Percentiles rank a stretch among this genome's conserved stretches.
Conservation (phyloP, 2,329 filamentous ascomycete genomes). For the Hymenoscyphus scutula region DNA sequence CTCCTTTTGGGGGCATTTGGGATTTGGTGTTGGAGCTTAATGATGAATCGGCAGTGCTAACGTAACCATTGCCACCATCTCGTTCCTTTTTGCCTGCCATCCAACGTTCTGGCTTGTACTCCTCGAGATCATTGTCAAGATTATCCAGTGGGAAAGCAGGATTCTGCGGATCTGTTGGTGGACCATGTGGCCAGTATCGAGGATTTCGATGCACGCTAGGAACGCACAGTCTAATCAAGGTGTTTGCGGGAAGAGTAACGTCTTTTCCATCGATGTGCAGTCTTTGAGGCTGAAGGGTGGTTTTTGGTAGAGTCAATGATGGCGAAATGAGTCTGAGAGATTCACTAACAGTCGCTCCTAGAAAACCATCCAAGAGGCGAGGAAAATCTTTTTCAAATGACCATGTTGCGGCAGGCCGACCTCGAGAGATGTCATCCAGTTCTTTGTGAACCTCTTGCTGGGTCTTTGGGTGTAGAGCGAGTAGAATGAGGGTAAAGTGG, state of each 20-base stretch:
- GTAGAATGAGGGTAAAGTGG: constrained; percentile 65
- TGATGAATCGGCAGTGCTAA: constrained; percentile 16
- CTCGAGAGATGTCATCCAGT: constrained; percentile 61
- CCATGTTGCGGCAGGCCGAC: constrained; percentile 60
- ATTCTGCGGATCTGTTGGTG: constrained; percentile 41
- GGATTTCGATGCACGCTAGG: constrained; percentile 64
- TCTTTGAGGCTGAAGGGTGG: constrained; percentile 47
- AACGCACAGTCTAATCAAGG: constrained; percentile 55
- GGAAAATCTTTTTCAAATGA: constrained; percentile 65
- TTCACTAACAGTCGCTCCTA: constrained; percentile 75
- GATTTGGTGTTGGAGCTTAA: background rate
- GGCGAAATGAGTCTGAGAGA: constrained; percentile 69
- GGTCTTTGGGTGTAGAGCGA: constrained; percentile 62
- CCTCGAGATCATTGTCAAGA: constrained; percentile 54
- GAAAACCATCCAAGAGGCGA: constrained; percentile 63
- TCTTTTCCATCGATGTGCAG: constrained; percentile 57
- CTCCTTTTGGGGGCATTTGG: constrained; percentile 50
- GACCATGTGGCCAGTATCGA: constrained; percentile 60
- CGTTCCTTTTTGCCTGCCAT: constrained; percentile 37
- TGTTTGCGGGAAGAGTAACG: constrained; percentile 54
- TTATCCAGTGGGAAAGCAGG: constrained; percentile 15
- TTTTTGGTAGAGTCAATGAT: constrained; percentile 71
- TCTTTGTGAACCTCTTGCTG: constrained; percentile 68
- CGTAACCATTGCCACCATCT: constrained; percentile 26
- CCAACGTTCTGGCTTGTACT: constrained; percentile 74